Conservation (phyloP, 2,329 filamentous ascomycete species). For the Hymenoscyphus infarciens region DNA sequence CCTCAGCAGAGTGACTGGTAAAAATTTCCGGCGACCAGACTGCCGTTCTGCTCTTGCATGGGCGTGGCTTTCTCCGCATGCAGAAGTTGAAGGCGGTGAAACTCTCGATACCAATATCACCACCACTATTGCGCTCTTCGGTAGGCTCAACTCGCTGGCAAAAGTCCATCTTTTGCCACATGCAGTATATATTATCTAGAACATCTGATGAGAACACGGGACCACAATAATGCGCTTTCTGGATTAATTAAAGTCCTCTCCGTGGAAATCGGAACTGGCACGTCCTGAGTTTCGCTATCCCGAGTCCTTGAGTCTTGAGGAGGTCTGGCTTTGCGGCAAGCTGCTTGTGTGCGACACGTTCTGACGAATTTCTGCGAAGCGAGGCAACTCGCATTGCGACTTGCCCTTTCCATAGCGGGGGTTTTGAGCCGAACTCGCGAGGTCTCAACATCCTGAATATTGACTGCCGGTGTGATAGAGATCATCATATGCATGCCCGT, state of each 20-base stretch:
- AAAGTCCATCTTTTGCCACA: conserved; percentile 5
- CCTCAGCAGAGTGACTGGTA: background rate
- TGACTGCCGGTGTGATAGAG: conserved; percentile 6
- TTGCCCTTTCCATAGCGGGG: background rate
- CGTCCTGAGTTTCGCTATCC: background rate
- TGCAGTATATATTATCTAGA: conserved; percentile 11
- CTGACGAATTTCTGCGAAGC: conserved; percentile 5
- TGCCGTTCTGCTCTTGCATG: conserved; percentile 9
- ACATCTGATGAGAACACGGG: conserved; percentile 14
- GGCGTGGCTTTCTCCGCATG: conserved; percentile 1
- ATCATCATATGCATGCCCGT: conserved; percentile 10
- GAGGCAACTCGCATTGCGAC: conserved; percentile 2
- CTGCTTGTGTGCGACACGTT: conserved; percentile 5
- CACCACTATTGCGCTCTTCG: conserved; percentile 5
- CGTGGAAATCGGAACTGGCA: background rate
- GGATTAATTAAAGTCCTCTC: background rate
- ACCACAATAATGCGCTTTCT: conserved; percentile 1
- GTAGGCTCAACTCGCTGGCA: conserved; percentile 12
- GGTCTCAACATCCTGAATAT: background rate
- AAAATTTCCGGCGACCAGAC: conserved; percentile 3
- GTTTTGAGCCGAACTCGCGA: background rate
- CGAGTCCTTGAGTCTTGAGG: background rate
- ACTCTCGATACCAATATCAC: conserved; percentile 8
- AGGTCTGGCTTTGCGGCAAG: background rate
- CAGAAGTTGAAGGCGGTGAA: conserved; percentile 8